phyloP scores from a whole-genome alignment of 805 yeast species.

The Hanseniaspora thailandica region DNA sequence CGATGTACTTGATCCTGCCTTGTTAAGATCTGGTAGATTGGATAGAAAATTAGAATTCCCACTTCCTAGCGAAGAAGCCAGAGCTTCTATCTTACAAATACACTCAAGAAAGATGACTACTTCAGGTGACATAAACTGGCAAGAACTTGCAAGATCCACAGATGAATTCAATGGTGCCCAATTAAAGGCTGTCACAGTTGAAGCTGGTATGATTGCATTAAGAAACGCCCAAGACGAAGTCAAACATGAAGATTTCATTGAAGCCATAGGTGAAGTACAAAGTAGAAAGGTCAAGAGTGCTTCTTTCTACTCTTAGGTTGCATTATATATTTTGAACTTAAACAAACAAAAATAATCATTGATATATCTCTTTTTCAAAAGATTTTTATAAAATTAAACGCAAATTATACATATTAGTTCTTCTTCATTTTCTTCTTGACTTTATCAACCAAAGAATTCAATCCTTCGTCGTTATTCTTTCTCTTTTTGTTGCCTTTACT shows the following conservation, averaged over 20 bases:
- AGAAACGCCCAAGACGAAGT: constrained; percentile 86
- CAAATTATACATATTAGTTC: not conserved
- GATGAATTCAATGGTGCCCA: constrained; percentile 99
- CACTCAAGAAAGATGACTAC: constrained; percentile 96
- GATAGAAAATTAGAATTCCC: constrained; percentile 98
- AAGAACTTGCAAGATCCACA: constrained; percentile 92
- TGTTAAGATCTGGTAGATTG: constrained; percentile 90
- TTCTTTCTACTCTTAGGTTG: constrained; percentile 74
- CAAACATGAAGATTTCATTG: constrained; percentile 95
- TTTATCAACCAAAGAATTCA: constrained; percentile 37
- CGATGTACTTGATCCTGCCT: constrained; percentile 96
- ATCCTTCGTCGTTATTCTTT: constrained; percentile 16
- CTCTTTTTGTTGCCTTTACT: constrained; percentile 16
- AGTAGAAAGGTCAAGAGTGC: constrained; percentile 92
- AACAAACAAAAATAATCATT: not conserved
- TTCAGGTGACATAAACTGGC: constrained; percentile 88
- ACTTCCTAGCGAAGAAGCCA: constrained; percentile 90
- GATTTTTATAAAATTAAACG: not conserved
- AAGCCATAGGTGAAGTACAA: constrained; percentile 96
- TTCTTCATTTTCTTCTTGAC: constrained; percentile 34
- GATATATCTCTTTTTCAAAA: too few relatives aligned
- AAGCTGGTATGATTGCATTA: constrained; percentile 98
- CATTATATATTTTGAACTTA: constrained; percentile 5
- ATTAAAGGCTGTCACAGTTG: constrained; percentile 95
- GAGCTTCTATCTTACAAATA: constrained; percentile 91